These are phyloP conservation scores for Neoboletus magnificus DNA, from an alignment of 768 basidiomycete species.

Conservation along the genomic window DNA sequence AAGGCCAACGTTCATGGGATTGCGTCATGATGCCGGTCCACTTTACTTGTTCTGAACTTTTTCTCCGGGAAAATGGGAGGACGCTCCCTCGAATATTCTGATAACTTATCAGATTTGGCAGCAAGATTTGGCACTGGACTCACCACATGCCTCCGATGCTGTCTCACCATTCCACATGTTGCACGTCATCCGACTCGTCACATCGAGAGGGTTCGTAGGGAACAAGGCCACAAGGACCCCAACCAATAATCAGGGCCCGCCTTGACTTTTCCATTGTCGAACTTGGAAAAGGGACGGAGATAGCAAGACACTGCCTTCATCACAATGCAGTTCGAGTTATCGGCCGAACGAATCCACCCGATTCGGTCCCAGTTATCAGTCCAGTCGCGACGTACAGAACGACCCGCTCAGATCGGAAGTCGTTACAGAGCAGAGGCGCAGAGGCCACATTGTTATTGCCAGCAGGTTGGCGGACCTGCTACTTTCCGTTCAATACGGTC, in stretches of 20 bases:
- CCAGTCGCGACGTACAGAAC: too few species aligned
- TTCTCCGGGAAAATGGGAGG: too few species aligned
- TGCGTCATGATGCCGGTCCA: background rate
- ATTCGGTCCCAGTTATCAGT: background rate
- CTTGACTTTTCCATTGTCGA: conserved; percentile 1
- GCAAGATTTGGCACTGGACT: conserved; percentile 1
- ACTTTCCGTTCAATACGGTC: too few species aligned
- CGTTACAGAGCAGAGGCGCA: background rate
- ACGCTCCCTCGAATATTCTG: conserved; percentile 12
- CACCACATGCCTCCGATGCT: conserved; percentile 54
- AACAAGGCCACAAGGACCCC: conserved; percentile 49
- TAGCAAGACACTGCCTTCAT: conserved; percentile 6
- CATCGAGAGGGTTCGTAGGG: conserved; percentile 48
- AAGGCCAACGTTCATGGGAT: conserved; percentile 35
- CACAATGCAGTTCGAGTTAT: background rate
- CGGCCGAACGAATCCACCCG: background rate
- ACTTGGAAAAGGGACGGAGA: background rate
- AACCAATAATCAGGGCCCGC: conserved; percentile 43
- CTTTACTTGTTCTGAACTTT: background rate
- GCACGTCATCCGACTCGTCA: conserved; percentile 41
- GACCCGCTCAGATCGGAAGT: background rate
- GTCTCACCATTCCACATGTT: conserved; percentile 42
- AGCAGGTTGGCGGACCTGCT: background rate
- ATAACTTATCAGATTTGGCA: background rate
- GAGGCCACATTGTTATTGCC: background rate